phyloP scores from a whole-genome alignment of 2,329 filamentous ascomycete genomes.

The Nigrospora sphaerica region DNA sequence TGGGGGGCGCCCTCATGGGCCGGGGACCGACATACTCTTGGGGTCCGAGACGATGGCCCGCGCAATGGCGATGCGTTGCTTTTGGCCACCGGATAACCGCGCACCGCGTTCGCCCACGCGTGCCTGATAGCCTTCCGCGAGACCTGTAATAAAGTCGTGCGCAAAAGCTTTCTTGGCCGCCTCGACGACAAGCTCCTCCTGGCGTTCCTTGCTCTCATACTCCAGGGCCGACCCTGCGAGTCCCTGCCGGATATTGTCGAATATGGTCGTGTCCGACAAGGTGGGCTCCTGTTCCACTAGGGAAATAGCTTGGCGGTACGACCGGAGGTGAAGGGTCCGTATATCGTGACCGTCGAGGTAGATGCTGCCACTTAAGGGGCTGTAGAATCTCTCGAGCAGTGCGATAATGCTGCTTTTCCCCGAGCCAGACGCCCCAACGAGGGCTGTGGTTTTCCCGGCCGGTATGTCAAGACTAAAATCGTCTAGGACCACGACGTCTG shows the following conservation, averaged over 20 bases:
- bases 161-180: slow-evolving; percentile 85
- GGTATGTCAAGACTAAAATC: slow-evolving; percentile 34
- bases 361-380: slow-evolving; percentile 72
- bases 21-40: slow-evolving; percentile 34
- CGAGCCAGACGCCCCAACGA: slow-evolving; percentile 18
- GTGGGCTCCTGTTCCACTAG: slow-evolving; percentile 86
- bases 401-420: slow-evolving; percentile 67
- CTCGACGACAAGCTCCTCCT: slow-evolving; percentile 57
- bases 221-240: slow-evolving; percentile 74
- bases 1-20: background rate
- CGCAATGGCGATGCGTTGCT: slow-evolving; percentile 86
- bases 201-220: slow-evolving; percentile 51
- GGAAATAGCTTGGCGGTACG: slow-evolving; percentile 82
- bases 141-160: slow-evolving; percentile 77
- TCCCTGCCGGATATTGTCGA: slow-evolving; percentile 76
- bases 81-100: slow-evolving; percentile 80
- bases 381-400: slow-evolving; percentile 84
- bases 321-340: slow-evolving; percentile 69
- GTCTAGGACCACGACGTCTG: slow-evolving; percentile 31
- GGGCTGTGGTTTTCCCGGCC: slow-evolving; percentile 35
- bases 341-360: slow-evolving; percentile 76
- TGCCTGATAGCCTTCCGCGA: slow-evolving; percentile 77
- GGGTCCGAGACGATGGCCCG: slow-evolving; percentile 78
- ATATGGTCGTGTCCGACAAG: slow-evolving; percentile 80
- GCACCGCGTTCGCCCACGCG: slow-evolving; percentile 76